Evolutionary conservation across 305 asterid species (phyloP).

Genomic region (Withania somnifera): DNA sequence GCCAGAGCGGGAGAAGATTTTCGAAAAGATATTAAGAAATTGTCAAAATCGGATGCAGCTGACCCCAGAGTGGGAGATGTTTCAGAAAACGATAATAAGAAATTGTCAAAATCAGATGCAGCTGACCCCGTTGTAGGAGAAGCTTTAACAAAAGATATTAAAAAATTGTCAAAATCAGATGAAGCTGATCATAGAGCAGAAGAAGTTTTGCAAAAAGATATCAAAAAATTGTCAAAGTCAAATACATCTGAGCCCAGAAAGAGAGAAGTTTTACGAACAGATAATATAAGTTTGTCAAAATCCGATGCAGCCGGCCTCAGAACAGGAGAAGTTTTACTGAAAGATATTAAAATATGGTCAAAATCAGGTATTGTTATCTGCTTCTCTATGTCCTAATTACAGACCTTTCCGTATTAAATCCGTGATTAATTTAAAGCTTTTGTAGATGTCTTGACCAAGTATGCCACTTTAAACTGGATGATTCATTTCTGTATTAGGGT

Average conservation of each 20-base stretch:
- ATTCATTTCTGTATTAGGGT: background rate
- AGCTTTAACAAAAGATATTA: constrained; percentile 45
- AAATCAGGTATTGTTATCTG: background rate
- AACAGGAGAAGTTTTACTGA: constrained; percentile 47
- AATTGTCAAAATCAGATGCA: constrained; percentile 31
- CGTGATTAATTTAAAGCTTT: background rate
- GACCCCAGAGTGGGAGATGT: background rate
- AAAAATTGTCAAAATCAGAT: constrained; percentile 34
- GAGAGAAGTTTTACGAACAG: constrained; percentile 50
- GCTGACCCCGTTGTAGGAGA: constrained; percentile 43
- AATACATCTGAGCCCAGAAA: constrained; percentile 31
- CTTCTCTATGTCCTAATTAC: background rate
- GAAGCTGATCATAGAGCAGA: constrained; percentile 39
- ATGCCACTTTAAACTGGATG: background rate
- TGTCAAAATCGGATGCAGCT: too few relatives aligned
- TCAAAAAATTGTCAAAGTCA: constrained; percentile 40
- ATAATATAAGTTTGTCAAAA: constrained; percentile 46
- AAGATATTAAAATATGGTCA: constrained; percentile 60
- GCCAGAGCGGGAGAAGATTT: constrained; percentile 42
- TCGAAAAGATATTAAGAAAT: constrained; percentile 45
- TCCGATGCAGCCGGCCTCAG: constrained; percentile 29
- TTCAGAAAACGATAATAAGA: constrained; percentile 47
- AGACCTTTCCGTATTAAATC: background rate
- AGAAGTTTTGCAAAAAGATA: constrained; percentile 54
- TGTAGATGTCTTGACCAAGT: background rate